Evolutionary conservation across 2,329 filamentous ascomycete genomes (phyloP).

Genomic region (Pseudogymnoascus sp.): DNA sequence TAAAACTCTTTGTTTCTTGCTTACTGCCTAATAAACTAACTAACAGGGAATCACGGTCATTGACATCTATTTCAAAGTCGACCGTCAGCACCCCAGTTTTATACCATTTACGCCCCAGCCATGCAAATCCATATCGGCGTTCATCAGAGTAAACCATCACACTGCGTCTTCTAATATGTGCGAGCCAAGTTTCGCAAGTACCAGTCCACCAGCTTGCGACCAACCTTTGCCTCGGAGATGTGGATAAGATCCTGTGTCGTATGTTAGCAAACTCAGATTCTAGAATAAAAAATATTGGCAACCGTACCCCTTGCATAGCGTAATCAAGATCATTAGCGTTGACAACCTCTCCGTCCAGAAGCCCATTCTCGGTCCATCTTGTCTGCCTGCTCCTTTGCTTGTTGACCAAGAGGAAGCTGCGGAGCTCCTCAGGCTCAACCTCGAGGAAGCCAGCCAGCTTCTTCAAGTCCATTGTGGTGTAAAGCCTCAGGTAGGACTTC

Average conservation of each 20-base stretch:
- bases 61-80: conserved; percentile 8
- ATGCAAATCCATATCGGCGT: conserved; percentile 9
- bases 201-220: conserved; percentile 95
- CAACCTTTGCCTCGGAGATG: conserved; percentile 97
- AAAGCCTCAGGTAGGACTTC: conserved; percentile 96
- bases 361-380: conserved; percentile 81
- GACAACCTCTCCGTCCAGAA: conserved; percentile 86
- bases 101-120: conserved; percentile 9
- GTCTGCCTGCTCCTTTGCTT: conserved; percentile 98
- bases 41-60: conserved; percentile 6
- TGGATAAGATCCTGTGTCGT: conserved; percentile 76
- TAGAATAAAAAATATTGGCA: conserved; percentile 7
- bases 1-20: conserved; percentile 6
- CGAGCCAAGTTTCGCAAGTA: conserved; percentile 94
- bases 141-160: conserved; percentile 3
- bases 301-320: conserved; percentile 81
- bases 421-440: conserved; percentile 90
- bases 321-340: conserved; percentile 96
- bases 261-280: conserved; percentile 17
- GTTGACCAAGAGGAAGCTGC: conserved; percentile 89
- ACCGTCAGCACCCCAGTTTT: conserved; percentile 8
- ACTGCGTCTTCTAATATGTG: conserved; percentile 59
- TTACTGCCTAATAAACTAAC: conserved; percentile 8
- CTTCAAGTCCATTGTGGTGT: conserved; percentile 98
- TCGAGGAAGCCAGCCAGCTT: conserved; percentile 97